Evolutionary conservation across 169 alveolate species (phyloP), one percentile per base, ranked within the genome.

Genomic region (Plasmodium ovale): DNA sequence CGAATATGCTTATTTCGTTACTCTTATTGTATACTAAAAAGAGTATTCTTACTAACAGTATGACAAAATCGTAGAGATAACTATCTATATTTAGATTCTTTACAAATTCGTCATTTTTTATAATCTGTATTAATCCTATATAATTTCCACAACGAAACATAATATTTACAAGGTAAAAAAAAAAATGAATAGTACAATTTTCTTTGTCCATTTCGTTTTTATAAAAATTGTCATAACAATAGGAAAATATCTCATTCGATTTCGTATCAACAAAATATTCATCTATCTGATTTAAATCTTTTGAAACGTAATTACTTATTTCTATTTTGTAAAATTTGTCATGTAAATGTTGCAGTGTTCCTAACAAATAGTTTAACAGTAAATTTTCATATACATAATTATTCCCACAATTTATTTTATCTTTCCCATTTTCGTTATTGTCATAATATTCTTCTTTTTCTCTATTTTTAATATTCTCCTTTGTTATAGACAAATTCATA

Each of bases 141-240:
- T 85, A 85, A 69, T 85, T 85, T 9, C 91, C 91, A 31, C 87
- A 85, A 27, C 91, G 67, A 69, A 85, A 85, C 87, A 85, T 69
- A 37, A 85, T 85, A 59, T 85, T 85, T 5, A 69, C 54, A 29
- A 85, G 49, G 60, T 85, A 85, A 59, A 85, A 85, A 33, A 67
- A 85, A 68, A 85, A 85, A 54, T 85, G 85, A 47, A 68, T 85
- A 12, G 91, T 85, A 62, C 68, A 54, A 49, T 85, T 68, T 42
- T 85, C 91, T 47, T 85, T 69, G 33, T 85, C 91, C 91, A 85
- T 85, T 59, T 85, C 87, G 42, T 85, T 85, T 49, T 69, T 58
- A 68, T 68, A 85, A 85, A 68, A 85, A 42, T 85, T 85, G 25
- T 85, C 69, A 69, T 69, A 85, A 56, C 91, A 85, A 51, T 85